These are phyloP conservation scores for Erythrobasidium hasegawianum DNA, from an alignment of 1,284 basidiomycete genomes.

Conservation along the genomic window DNA sequence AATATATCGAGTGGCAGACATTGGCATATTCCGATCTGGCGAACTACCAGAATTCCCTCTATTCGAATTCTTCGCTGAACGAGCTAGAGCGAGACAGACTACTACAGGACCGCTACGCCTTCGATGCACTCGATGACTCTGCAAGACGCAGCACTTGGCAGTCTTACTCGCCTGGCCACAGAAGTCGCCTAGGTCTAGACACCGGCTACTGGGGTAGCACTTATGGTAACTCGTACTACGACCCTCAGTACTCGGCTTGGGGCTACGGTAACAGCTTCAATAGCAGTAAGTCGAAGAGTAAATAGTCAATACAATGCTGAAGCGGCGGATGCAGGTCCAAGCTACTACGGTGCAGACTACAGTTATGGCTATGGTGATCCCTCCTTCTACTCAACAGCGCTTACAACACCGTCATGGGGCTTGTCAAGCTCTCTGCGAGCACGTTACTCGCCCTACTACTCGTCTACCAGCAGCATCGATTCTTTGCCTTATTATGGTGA, in stretches of 20 bases:
- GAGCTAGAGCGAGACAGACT: conserved; percentile 15
- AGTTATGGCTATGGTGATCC: conserved; percentile 27
- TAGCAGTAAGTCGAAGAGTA: no score
- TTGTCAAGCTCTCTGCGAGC: background rate
- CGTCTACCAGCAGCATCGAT: background rate
- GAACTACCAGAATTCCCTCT: conserved; percentile 27
- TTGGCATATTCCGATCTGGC: conserved; percentile 27
- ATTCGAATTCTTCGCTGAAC: conserved; percentile 16
- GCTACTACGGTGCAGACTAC: conserved; percentile 16
- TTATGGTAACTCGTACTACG: conserved; percentile 12
- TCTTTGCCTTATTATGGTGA: conserved; percentile 19
- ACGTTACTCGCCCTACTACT: background rate
- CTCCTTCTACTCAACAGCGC: conserved; percentile 10
- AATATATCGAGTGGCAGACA: no score
- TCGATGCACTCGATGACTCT: conserved; percentile 26
- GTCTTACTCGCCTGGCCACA: conserved; percentile 18
- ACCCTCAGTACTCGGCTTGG: conserved; percentile 27
- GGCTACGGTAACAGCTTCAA: conserved; percentile 15
- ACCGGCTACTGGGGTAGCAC: conserved; percentile 21
- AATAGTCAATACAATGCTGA: no score
- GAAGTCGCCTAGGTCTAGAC: conserved; percentile 17
- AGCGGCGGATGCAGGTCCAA: no score
- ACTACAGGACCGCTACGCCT: conserved; percentile 14
- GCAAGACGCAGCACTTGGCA: conserved; percentile 17
- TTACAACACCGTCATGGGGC: conserved; percentile 3